These are phyloP conservation scores for Psilocybe cubensis DNA, from an alignment of 768 basidiomycete species.

Conservation along the genomic window DNA sequence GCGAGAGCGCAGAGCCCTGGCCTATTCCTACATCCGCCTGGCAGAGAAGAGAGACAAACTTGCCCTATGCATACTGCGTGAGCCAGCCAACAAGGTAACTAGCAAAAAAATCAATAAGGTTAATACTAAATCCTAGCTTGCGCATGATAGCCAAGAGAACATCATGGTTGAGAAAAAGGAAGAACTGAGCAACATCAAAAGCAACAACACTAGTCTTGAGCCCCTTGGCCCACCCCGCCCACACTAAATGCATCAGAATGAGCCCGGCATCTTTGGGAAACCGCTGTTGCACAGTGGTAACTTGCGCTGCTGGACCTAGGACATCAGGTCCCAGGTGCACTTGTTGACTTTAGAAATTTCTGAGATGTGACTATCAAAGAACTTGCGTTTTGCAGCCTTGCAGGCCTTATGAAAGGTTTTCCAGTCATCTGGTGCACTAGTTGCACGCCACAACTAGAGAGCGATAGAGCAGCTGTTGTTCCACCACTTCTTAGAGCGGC, in stretches of 20 bases:
- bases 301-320: constrained; percentile 17
- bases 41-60: background rate
- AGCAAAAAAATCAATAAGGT: constrained; percentile 3
- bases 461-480: background rate
- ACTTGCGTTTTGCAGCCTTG: constrained; percentile 10
- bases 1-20: constrained; percentile 10
- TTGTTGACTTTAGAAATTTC: constrained; percentile 11
- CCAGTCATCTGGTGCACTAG: background rate
- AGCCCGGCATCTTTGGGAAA: constrained; percentile 24
- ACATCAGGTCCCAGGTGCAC: constrained; percentile 23
- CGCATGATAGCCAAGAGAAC: background rate
- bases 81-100: constrained; percentile 3
- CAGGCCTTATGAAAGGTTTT: background rate
- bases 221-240: constrained; percentile 16
- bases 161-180: constrained; percentile 11
- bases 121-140: background rate
- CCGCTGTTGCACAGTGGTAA: constrained; percentile 13
- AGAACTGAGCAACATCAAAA: constrained; percentile 11
- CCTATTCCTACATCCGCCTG: constrained; percentile 6
- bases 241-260: constrained; percentile 19
- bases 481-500: background rate
- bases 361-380: constrained; percentile 16
- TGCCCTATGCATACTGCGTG: constrained; percentile 8
- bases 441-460: background rate
- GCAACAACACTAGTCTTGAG: constrained; percentile 10